A percentile compares a stretch with the other conserved stretches of the same genome.
These are phyloP conservation scores for Hibiscus trionum DNA, from an alignment of 345 rosid species.

Conservation along the genomic window DNA sequence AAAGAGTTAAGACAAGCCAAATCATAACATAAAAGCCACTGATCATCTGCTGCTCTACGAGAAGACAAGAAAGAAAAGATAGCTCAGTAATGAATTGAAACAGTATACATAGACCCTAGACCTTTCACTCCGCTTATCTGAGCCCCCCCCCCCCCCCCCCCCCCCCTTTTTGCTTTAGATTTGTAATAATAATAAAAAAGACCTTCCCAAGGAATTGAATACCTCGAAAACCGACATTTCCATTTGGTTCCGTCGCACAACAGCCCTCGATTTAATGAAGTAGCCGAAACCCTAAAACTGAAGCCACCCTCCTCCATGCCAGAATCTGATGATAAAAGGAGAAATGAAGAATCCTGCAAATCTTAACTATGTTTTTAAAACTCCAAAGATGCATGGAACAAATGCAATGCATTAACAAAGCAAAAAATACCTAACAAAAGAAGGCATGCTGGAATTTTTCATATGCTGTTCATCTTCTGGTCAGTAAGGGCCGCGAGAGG, in stretches of 20 bases:
- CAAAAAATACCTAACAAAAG: too few species aligned
- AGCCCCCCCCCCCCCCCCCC: background rate
- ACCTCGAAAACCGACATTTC: conserved; percentile 7
- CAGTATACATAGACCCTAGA: background rate
- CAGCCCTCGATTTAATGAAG: background rate
- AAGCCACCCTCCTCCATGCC: background rate
- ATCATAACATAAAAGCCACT: background rate
- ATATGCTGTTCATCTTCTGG: background rate
- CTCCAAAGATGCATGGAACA: background rate
- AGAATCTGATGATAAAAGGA: too few species aligned
- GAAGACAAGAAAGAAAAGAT: conserved; percentile 5
- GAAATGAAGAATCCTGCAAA: background rate
- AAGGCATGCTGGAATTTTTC: too few species aligned
- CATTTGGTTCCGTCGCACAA: background rate
- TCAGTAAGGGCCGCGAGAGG: background rate
- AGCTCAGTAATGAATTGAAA: background rate
- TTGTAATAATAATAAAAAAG: background rate
- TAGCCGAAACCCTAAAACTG: background rate
- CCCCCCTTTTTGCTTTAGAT: conserved; percentile 4
- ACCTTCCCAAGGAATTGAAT: conserved; percentile 20
- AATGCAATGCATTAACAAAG: background rate
- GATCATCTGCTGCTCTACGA: background rate
- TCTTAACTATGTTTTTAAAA: too few species aligned
- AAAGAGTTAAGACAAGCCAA: background rate
- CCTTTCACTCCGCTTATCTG: conserved; percentile 2